These are phyloP conservation scores for Lizonia empirigonia DNA, from an alignment of 2,329 filamentous ascomycete species.

Conservation along the genomic window DNA sequence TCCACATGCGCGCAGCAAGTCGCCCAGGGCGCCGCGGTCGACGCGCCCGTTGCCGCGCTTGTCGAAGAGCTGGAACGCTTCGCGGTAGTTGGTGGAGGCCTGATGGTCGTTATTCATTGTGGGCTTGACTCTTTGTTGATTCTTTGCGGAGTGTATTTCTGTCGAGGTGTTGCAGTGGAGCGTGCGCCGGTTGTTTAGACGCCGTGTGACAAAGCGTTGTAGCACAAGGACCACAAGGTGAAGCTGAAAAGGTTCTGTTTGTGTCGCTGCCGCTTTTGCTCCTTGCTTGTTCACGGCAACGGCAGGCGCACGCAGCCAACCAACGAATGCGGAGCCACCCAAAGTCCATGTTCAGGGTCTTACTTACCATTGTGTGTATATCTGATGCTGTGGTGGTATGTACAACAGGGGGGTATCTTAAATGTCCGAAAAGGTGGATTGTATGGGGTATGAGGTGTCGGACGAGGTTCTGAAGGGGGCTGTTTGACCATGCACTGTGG, in stretches of 20 bases:
- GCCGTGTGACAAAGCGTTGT: slow-evolving; percentile 9
- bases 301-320: slow-evolving; percentile 26
- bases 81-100: slow-evolving; percentile 97
- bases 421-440: slow-evolving; percentile 16
- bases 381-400: neutral
- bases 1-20: slow-evolving; percentile 92
- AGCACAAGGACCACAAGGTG: neutral
- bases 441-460: slow-evolving; percentile 20
- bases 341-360: neutral
- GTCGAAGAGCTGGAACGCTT: slow-evolving; percentile 99
- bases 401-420: slow-evolving; percentile 12
- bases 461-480: slow-evolving; percentile 20
- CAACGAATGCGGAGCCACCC: slow-evolving; percentile 11
- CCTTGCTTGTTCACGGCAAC: slow-evolving; percentile 19
- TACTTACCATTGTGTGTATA: slow-evolving; percentile 29
- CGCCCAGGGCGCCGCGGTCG: slow-evolving; percentile 81
- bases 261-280: slow-evolving; percentile 15
- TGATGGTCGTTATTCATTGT: slow-evolving; percentile 52
- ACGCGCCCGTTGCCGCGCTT: slow-evolving; percentile 98
- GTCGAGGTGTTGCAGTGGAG: slow-evolving; percentile 1
- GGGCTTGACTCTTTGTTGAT: slow-evolving; percentile 14
- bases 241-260: slow-evolving; percentile 21
- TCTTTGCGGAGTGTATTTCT: slow-evolving; percentile 12
- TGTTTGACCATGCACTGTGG: slow-evolving; percentile 17
- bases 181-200: slow-evolving; percentile 11